Percentiles rank a stretch among this genome's conserved stretches.
phyloP scores from a whole-genome alignment of 2,329 filamentous ascomycete species.

The Bipolaris zeicola region DNA sequence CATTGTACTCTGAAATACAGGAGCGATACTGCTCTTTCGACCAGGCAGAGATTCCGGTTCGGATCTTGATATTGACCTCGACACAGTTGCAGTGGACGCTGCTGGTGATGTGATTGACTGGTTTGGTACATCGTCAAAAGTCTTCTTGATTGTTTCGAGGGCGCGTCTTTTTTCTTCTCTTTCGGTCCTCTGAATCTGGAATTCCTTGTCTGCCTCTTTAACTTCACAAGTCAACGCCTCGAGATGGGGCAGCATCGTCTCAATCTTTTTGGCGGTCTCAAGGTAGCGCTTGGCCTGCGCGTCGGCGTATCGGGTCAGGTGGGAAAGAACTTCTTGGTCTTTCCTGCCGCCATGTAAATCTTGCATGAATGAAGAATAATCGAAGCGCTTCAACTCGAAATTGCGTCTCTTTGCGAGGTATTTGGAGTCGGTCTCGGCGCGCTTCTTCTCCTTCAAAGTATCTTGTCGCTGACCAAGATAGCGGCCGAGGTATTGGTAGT shows the following conservation, averaged over 20 bases:
- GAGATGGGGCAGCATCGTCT: slow-evolving; percentile 83
- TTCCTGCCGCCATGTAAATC: slow-evolving; percentile 99
- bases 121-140: slow-evolving; percentile 40
- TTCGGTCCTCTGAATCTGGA: slow-evolving; percentile 92
- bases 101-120: slow-evolving; percentile 29
- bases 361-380: slow-evolving; percentile 99
- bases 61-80: slow-evolving; percentile 27
- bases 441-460: slow-evolving; percentile 95
- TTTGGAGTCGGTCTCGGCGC: slow-evolving; percentile 91
- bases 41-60: slow-evolving; percentile 34
- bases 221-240: slow-evolving; percentile 89
- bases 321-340: slow-evolving; percentile 93
- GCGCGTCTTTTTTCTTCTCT: slow-evolving; percentile 90
- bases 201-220: slow-evolving; percentile 93
- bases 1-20: slow-evolving; percentile 43
- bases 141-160: slow-evolving; percentile 81
- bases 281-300: slow-evolving; percentile 85
- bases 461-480: slow-evolving; percentile 97
- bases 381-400: slow-evolving; percentile 96
- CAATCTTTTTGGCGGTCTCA: slow-evolving; percentile 82
- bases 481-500: slow-evolving; percentile 91
- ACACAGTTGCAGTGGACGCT: slow-evolving; percentile 31
- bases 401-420: slow-evolving; percentile 92
- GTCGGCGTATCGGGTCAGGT: slow-evolving; percentile 92
- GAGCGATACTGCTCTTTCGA: slow-evolving; percentile 41